phyloP scores from a whole-genome alignment of 2,329 filamentous ascomycete species.

The Tolypocladium ovalisporum region DNA sequence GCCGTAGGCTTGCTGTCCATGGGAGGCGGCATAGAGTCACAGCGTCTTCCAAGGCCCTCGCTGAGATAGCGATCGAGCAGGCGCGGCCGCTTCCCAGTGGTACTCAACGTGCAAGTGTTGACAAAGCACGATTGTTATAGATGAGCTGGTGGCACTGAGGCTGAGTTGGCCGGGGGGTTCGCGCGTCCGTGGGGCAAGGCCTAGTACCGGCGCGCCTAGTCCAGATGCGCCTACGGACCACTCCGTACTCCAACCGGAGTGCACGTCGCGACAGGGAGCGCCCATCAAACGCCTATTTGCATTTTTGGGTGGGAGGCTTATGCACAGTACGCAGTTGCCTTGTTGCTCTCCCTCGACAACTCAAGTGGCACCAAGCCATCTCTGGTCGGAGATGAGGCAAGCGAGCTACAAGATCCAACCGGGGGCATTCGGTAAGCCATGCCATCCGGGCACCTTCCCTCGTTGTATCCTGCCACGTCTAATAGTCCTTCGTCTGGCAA shows the following conservation, averaged over 20 bases:
- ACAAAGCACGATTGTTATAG: background rate
- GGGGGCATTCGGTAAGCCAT: no score
- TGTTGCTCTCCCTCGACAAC: no score
- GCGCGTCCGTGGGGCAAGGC: background rate
- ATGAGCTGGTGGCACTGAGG: background rate
- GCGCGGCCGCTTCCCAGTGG: background rate
- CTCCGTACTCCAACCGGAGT: no score
- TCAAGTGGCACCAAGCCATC: no score
- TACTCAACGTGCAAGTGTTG: background rate
- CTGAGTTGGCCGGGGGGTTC: background rate
- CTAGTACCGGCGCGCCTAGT: background rate
- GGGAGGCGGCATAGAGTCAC: background rate
- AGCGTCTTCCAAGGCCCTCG: background rate
- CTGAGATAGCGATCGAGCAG: background rate
- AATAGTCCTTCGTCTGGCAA: no score
- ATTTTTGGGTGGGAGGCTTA: background rate
- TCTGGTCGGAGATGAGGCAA: no score
- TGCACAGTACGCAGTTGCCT: background rate
- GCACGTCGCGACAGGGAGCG: background rate
- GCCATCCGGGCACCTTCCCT: no score
- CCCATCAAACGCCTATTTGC: background rate
- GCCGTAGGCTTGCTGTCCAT: slow-evolving; percentile 3
- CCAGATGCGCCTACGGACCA: no score
- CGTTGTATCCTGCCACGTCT: no score
- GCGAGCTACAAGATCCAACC: no score